phyloP scores from a whole-genome alignment of 2,329 filamentous ascomycete species.

The Aspergillus thermomutatus region DNA sequence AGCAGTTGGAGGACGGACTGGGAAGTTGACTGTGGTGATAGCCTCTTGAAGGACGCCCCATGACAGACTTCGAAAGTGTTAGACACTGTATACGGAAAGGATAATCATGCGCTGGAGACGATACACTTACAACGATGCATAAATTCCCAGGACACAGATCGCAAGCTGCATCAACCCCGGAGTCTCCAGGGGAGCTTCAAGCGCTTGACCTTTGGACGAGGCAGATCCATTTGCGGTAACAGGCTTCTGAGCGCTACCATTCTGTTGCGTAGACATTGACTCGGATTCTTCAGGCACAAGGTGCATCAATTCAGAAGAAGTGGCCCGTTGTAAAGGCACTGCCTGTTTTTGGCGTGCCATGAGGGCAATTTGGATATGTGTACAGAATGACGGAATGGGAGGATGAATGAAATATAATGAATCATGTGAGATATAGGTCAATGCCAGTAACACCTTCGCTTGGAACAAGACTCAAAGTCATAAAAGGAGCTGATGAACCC shows the following conservation, averaged over 20 bases:
- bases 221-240: conserved; percentile 17
- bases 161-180: conserved; percentile 72
- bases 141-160: conserved; percentile 90
- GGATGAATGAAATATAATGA: background rate
- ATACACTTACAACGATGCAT: conserved; percentile 78
- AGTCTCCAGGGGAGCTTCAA: conserved; percentile 29
- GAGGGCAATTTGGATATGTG: background rate
- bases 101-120: background rate
- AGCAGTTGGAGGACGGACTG: conserved; percentile 52
- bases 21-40: conserved; percentile 89
- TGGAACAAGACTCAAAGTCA: background rate
- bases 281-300: conserved; percentile 30
- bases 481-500: conserved; percentile 11
- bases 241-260: conserved; percentile 26
- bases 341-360: conserved; percentile 74
- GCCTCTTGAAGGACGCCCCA: conserved; percentile 98
- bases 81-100: background rate
- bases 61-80: conserved; percentile 61
- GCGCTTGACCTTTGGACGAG: conserved; percentile 18
- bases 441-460: background rate
- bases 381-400: background rate
- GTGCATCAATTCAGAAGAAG: conserved; percentile 63
- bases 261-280: conserved; percentile 23
- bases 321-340: conserved; percentile 60
- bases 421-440: background rate